Evolutionary conservation across 1,139 yeast species (phyloP).

Genomic region (Taiozyma sp.): DNA sequence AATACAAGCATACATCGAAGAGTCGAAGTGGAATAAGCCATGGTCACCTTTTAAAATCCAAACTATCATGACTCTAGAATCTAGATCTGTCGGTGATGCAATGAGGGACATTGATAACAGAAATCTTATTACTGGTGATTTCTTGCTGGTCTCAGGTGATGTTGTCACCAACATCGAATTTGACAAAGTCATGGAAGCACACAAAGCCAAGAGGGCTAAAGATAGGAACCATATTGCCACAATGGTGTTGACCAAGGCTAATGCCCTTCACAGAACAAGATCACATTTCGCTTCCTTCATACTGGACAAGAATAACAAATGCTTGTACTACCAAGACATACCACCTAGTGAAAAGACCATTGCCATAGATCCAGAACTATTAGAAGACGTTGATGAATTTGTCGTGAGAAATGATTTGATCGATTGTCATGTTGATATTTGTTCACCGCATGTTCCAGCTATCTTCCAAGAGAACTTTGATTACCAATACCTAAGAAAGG

Average conservation of each 20-base stretch:
- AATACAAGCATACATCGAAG: conserved; percentile 73
- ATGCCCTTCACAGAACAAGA: conserved; percentile 81
- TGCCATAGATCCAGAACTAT: conserved; percentile 75
- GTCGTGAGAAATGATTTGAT: conserved; percentile 84
- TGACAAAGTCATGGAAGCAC: conserved; percentile 64
- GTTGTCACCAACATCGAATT: conserved; percentile 89
- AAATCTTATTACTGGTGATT: conserved; percentile 86
- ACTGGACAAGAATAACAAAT: conserved; percentile 65
- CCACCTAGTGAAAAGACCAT: conserved; percentile 59
- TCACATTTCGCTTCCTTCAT: conserved; percentile 75
- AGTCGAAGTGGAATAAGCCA: conserved; percentile 72
- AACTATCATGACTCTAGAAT: conserved; percentile 80
- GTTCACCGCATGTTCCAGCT: conserved; percentile 93
- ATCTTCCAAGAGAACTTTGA: conserved; percentile 95
- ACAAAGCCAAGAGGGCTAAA: conserved; percentile 57
- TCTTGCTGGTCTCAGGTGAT: conserved; percentile 86
- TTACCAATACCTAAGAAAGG: conserved; percentile 78
- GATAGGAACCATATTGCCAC: conserved; percentile 93
- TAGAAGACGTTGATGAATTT: conserved; percentile 74
- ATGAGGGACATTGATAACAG: conserved; percentile 92
- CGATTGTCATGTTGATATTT: conserved; percentile 94
- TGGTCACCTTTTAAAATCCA: conserved; percentile 76
- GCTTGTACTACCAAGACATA: conserved; percentile 76
- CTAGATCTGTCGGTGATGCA: conserved; percentile 92
- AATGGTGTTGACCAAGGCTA: conserved; percentile 84